Conservation (phyloP, 1,139 yeast genomes). For the Zygoascus sp. region DNA sequence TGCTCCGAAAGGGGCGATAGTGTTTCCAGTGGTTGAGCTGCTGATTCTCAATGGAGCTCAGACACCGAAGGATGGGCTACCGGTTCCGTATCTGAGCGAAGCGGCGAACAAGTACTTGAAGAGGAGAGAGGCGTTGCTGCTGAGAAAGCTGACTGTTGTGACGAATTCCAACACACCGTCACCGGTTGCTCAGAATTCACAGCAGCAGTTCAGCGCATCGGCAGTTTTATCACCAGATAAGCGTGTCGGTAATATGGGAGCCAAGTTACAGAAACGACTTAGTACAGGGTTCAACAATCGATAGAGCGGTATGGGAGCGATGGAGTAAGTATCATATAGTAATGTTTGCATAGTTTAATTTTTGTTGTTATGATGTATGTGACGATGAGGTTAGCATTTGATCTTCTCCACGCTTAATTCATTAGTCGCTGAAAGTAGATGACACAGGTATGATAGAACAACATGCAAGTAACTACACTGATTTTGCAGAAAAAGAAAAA, state of each 20-base stretch:
- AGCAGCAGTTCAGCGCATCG: conserved; percentile 2
- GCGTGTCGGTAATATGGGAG: conserved; percentile 10
- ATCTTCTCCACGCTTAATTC: not conserved
- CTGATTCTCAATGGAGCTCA: conserved; percentile 60
- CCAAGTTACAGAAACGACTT: conserved; percentile 18
- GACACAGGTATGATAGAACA: too few relatives aligned
- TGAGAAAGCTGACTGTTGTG: conserved; percentile 14
- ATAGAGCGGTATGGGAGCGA: not conserved
- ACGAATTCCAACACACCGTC: not conserved
- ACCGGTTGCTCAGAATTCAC: not conserved
- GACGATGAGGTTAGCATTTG: not conserved
- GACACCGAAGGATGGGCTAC: conserved; percentile 24
- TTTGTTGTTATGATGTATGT: not conserved
- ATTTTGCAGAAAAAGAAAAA: too few relatives aligned
- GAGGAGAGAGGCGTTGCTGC: conserved; percentile 4
- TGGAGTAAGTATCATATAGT: not conserved
- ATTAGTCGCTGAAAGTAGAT: not conserved
- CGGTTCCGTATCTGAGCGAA: conserved; percentile 3
- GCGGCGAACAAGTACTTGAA: conserved; percentile 10
- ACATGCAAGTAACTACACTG: too few relatives aligned
- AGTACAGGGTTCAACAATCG: conserved; percentile 13
- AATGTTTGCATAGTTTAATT: not conserved
- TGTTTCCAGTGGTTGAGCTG: conserved; percentile 70
- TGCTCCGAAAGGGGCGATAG: conserved; percentile 25
- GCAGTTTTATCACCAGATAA: conserved; percentile 8